Conservation (phyloP, 179 eudicot species). For the Sideroxylon spinosum region DNA sequence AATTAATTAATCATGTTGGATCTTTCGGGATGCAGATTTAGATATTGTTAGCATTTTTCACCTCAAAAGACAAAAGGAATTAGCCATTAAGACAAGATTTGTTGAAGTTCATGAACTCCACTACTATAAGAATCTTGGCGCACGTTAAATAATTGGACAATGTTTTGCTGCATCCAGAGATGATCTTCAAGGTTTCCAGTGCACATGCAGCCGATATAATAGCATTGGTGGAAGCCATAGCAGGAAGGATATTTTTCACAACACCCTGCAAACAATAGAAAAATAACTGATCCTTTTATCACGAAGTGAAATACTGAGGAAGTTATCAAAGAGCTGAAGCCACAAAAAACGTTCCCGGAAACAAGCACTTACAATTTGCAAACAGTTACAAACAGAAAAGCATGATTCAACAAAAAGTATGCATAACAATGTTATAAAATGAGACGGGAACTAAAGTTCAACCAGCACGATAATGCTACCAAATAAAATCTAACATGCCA, state of each 20-base stretch:
- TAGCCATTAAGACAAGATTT: too few species aligned
- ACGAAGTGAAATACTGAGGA: neutral
- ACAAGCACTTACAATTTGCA: neutral
- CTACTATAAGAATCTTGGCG: conserved; percentile 17
- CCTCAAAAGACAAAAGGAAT: too few species aligned
- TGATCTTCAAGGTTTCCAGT: conserved; percentile 85
- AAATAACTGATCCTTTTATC: neutral
- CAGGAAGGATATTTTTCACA: conserved; percentile 94
- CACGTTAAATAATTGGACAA: conserved; percentile 84
- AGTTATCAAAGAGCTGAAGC: neutral
- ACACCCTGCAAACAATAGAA: conserved; percentile 64
- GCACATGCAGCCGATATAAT: conserved; percentile 95
- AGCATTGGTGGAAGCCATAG: conserved; percentile 98
- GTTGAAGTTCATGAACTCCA: neutral
- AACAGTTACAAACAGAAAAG: neutral
- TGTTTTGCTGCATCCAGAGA: conserved; percentile 91
- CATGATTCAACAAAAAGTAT: neutral
- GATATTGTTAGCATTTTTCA: too few species aligned
- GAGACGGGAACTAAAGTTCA: neutral
- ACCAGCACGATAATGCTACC: neutral
- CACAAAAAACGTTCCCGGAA: too few species aligned
- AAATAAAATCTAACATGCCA: neutral
- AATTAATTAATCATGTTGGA: too few species aligned
- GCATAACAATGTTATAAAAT: neutral
- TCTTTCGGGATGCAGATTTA: too few species aligned